Conservation (phyloP, 176 grass and related monocot species). For the Oryza officinalis region DNA sequence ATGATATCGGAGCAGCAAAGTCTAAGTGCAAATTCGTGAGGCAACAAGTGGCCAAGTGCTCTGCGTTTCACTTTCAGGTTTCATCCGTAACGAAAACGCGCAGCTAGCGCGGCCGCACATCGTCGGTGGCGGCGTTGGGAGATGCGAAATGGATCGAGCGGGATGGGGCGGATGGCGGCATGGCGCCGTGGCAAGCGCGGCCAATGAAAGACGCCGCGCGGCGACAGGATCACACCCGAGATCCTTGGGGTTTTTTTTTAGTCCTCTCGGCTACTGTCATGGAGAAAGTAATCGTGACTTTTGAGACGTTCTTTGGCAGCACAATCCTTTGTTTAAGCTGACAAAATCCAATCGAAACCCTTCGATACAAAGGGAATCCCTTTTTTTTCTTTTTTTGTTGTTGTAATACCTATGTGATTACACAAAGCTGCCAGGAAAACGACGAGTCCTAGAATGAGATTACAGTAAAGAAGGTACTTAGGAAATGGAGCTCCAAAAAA, state of each 20-base stretch:
- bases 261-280: background rate
- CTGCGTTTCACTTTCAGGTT: background rate
- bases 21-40: no score
- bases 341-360: slow-evolving; percentile 25
- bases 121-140: background rate
- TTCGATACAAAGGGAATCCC: background rate
- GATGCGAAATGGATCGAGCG: background rate
- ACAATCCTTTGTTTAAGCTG: background rate
- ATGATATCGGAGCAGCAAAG: no score
- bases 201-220: background rate
- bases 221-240: background rate
- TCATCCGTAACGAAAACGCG: background rate
- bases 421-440: slow-evolving; percentile 18
- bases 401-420: background rate
- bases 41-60: background rate
- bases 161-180: background rate
- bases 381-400: background rate
- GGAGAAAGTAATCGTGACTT: background rate
- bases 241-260: background rate
- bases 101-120: no score
- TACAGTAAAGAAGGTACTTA: background rate
- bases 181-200: background rate
- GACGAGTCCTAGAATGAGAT: background rate
- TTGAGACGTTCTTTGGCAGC: background rate
- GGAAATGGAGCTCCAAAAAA: background rate